Percentiles rank a stretch among this genome's conserved stretches.
Evolutionary conservation across 441 rosid species (phyloP).

Genomic region (Manihot esculenta): DNA sequence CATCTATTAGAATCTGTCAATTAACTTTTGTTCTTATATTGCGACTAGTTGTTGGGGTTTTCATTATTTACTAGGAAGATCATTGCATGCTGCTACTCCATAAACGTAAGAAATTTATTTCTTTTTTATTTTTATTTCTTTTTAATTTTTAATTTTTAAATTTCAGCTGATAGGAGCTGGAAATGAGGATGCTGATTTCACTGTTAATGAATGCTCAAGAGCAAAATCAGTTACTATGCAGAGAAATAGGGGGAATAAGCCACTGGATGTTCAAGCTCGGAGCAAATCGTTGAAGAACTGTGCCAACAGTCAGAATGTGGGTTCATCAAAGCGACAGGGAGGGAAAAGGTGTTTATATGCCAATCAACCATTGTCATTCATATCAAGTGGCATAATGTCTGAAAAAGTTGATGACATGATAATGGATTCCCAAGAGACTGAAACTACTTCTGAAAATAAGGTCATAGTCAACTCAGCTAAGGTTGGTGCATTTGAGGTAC

Average conservation of each 20-base stretch:
- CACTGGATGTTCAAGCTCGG: constrained; percentile 15
- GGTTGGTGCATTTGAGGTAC: constrained; percentile 80
- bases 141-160: too few species aligned
- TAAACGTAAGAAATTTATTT: background rate
- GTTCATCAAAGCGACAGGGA: constrained; percentile 30
- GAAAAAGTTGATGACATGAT: constrained; percentile 38
- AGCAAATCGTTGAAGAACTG: constrained; percentile 35
- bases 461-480: constrained; percentile 34
- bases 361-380: constrained; percentile 73
- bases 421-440: constrained; percentile 31
- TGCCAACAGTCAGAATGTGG: constrained; percentile 9
- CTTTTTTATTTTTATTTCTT: background rate
- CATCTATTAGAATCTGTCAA: background rate
- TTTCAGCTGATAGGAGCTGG: constrained; percentile 71
- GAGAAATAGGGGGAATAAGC: constrained; percentile 32
- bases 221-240: constrained; percentile 36
- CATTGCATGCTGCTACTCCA: background rate
- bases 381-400: constrained; percentile 66
- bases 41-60: constrained; percentile 2
- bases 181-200: constrained; percentile 55
- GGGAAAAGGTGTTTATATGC: constrained; percentile 52
- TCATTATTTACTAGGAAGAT: constrained; percentile 10
- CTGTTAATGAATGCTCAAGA: constrained; percentile 42
- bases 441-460: constrained; percentile 31
- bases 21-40: background rate